Evolutionary conservation across 1,139 yeast species (phyloP).

Genomic region (Saccharomycopsis hybrid): DNA sequence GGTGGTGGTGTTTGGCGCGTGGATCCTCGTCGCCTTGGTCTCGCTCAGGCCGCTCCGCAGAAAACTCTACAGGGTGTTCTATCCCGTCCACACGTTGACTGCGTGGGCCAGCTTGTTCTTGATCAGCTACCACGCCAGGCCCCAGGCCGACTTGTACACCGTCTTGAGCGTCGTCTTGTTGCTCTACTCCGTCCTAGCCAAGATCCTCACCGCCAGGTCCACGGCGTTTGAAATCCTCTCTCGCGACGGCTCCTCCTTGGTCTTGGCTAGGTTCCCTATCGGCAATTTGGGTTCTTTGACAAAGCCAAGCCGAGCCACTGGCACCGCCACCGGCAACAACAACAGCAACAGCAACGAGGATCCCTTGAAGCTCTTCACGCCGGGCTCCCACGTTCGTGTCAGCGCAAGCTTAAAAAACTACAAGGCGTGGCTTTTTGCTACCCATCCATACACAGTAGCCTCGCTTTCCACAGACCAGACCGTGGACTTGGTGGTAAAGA

Average conservation of each 20-base stretch:
- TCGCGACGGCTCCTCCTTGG: too few species aligned
- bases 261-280: too few species aligned
- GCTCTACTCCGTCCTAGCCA: too few species aligned
- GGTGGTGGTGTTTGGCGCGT: conserved; percentile 40
- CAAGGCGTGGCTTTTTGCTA: conserved; percentile 42
- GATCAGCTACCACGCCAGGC: conserved; percentile 72
- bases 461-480: conserved; percentile 48
- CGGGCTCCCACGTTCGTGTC: conserved; percentile 45
- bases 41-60: conserved; percentile 55
- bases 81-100: conserved; percentile 57
- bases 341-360: background rate
- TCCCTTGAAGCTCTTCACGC: conserved; percentile 24
- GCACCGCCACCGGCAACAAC: too few species aligned
- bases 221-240: too few species aligned
- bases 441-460: conserved; percentile 83
- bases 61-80: conserved; percentile 51
- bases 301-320: too few species aligned
- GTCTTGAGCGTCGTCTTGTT: too few species aligned
- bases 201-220: too few species aligned
- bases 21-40: conserved; percentile 41
- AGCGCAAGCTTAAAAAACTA: conserved; percentile 30
- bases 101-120: conserved; percentile 58
- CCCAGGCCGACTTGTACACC: conserved; percentile 53
- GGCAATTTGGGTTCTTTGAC: background rate
- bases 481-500: conserved; percentile 39